Evolutionary conservation across 2,329 filamentous ascomycete species (phyloP).

Genomic region (Aspergillus nomiae): DNA sequence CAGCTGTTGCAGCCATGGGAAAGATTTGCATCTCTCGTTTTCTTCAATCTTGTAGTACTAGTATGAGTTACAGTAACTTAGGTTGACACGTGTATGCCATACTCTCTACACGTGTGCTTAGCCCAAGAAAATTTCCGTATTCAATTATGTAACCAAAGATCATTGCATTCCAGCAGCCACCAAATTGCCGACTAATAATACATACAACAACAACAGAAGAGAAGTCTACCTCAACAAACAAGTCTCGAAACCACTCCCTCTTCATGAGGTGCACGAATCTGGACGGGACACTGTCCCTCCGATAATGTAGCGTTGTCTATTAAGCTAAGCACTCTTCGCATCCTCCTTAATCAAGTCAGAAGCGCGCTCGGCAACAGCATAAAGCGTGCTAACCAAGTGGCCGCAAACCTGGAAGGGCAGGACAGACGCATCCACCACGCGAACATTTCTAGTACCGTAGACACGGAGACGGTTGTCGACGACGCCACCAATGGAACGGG

Average conservation of each 20-base stretch:
- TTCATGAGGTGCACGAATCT: neutral
- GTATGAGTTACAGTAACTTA: neutral
- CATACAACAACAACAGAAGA: neutral
- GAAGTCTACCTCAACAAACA: neutral
- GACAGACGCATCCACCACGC: conserved; percentile 38
- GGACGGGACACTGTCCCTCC: neutral
- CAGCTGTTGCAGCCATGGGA: neutral
- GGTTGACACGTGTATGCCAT: neutral
- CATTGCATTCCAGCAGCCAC: neutral
- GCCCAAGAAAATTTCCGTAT: neutral
- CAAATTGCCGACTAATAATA: neutral
- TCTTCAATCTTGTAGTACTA: neutral
- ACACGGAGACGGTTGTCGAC: conserved; percentile 31
- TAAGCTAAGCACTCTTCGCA: neutral
- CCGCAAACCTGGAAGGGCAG: conserved; percentile 33
- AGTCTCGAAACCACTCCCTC: neutral
- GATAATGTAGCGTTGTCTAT: neutral
- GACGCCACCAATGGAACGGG: conserved; percentile 35
- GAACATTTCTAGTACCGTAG: conserved; percentile 37
- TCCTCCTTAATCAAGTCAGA: conserved; percentile 34
- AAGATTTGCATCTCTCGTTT: neutral
- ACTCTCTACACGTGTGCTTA: neutral
- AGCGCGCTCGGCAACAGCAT: conserved; percentile 34
- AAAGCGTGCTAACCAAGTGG: conserved; percentile 33
- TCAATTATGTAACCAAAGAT: neutral